A percentile compares a stretch with the other conserved stretches of the same genome.
These are phyloP conservation scores for Crithidia expoeki DNA, from an alignment of 208 protist genomes.

Conservation along the genomic window DNA sequence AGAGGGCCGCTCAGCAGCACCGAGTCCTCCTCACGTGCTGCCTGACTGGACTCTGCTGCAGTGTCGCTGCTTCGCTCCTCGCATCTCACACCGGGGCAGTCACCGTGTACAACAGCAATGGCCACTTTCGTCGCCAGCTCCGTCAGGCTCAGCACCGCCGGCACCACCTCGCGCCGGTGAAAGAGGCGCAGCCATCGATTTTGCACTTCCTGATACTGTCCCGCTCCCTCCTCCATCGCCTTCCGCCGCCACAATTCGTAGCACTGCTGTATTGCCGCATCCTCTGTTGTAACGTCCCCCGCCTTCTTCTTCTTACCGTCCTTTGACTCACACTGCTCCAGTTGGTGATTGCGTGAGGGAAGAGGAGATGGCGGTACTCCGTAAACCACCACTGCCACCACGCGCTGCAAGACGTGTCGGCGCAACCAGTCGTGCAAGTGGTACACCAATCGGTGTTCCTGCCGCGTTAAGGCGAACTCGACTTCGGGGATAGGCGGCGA, in stretches of 20 bases:
- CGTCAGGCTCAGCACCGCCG: conserved; percentile 46
- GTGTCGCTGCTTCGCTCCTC: neutral
- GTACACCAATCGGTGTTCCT: conserved; percentile 46
- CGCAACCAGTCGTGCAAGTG: conserved; percentile 58
- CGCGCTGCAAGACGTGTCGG: conserved; percentile 41
- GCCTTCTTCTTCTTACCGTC: no score
- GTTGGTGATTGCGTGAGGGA: neutral
- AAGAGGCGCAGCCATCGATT: conserved; percentile 70
- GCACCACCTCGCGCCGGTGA: conserved; percentile 62
- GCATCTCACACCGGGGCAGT: conserved; percentile 14
- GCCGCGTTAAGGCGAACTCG: conserved; percentile 60
- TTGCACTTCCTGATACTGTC: conserved; percentile 47
- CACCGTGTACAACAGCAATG: conserved; percentile 28
- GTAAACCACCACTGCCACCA: conserved; percentile 66
- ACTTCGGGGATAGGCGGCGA: conserved; percentile 67
- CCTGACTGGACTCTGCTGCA: neutral
- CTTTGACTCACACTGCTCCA: neutral
- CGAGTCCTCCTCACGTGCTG: neutral
- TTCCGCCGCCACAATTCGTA: conserved; percentile 10
- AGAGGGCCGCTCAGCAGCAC: conserved; percentile 9
- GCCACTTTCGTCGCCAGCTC: conserved; percentile 43
- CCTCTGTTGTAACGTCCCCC: neutral
- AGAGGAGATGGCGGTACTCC: conserved; percentile 28
- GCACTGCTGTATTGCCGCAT: neutral
- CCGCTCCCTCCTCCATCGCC: conserved; percentile 18